Evolutionary conservation across 2,329 filamentous ascomycete genomes (phyloP).

Genomic region (Penicillium sp.): DNA sequence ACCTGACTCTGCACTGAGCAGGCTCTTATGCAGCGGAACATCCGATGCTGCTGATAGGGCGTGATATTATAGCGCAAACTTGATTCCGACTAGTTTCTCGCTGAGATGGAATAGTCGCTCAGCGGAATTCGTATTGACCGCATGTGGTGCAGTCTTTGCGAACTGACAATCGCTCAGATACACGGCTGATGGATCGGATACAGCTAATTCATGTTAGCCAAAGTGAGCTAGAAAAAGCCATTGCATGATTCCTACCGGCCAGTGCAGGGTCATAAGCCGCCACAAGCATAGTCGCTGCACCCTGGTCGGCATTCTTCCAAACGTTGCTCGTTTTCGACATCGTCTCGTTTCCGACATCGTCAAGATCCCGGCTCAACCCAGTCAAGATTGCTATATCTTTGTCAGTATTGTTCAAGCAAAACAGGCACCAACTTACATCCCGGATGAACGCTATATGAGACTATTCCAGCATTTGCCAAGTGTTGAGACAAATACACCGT

Average conservation of each 20-base stretch:
- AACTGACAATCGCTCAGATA: constrained; percentile 39
- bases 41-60: constrained; percentile 1
- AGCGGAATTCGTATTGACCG: constrained; percentile 37
- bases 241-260: constrained; percentile 16
- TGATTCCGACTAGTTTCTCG: constrained; percentile 40
- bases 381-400: constrained; percentile 25
- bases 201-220: constrained; percentile 1
- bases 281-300: constrained; percentile 43
- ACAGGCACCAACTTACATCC: constrained; percentile 25
- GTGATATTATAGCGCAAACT: constrained; percentile 25
- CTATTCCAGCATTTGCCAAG: constrained; percentile 29
- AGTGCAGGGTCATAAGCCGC: constrained; percentile 47
- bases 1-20: neutral
- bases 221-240: neutral
- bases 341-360: constrained; percentile 19
- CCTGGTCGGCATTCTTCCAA: constrained; percentile 43
- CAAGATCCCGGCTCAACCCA: constrained; percentile 17
- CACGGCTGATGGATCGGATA: constrained; percentile 11
- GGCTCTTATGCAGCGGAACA: neutral
- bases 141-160: constrained; percentile 31
- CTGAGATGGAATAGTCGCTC: constrained; percentile 40
- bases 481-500: constrained; percentile 35
- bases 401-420: neutral
- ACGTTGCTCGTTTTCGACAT: constrained; percentile 26
- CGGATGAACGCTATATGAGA: constrained; percentile 42